Conservation (phyloP, 371 early-diverging fungal genomes). For the Mortierella sp. region DNA sequence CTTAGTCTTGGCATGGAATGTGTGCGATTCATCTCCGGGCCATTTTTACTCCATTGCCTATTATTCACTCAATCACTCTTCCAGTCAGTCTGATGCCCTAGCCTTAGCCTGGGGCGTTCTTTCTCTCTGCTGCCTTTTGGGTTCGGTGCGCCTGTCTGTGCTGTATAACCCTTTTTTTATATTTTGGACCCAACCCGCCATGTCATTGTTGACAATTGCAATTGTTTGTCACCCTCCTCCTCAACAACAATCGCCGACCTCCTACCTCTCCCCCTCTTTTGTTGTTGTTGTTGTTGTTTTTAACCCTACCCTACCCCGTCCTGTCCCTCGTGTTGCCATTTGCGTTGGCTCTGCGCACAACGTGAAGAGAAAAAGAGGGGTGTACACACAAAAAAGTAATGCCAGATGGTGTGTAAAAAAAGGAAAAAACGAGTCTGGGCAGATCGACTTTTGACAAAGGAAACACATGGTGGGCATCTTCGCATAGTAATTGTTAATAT, state of each 20-base stretch:
- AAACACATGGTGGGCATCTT: neutral
- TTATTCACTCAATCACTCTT: neutral
- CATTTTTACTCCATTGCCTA: neutral
- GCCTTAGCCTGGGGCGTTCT: neutral
- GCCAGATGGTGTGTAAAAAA: neutral
- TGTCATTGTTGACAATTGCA: neutral
- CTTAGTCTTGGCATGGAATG: neutral
- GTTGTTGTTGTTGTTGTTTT: neutral
- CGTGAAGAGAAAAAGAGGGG: neutral
- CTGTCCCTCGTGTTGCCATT: constrained; percentile 1
- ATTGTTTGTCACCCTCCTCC: neutral
- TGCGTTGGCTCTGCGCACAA: neutral
- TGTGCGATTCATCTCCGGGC: constrained; percentile 4
- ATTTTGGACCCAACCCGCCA: neutral
- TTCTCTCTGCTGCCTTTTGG: neutral
- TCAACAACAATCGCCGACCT: constrained; percentile 1
- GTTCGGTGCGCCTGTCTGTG: neutral
- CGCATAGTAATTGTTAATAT: neutral
- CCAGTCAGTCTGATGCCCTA: neutral
- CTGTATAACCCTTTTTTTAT: neutral
- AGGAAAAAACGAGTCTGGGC: neutral
- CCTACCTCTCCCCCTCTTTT: neutral
- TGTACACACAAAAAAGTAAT: neutral
- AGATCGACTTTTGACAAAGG: neutral
- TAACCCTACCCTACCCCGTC: constrained; percentile 1